Percentiles rank a stretch among this genome's conserved stretches.
phyloP scores from a whole-genome alignment of 176 grass and related monocot genomes.

The Phyllostachys edulis region DNA sequence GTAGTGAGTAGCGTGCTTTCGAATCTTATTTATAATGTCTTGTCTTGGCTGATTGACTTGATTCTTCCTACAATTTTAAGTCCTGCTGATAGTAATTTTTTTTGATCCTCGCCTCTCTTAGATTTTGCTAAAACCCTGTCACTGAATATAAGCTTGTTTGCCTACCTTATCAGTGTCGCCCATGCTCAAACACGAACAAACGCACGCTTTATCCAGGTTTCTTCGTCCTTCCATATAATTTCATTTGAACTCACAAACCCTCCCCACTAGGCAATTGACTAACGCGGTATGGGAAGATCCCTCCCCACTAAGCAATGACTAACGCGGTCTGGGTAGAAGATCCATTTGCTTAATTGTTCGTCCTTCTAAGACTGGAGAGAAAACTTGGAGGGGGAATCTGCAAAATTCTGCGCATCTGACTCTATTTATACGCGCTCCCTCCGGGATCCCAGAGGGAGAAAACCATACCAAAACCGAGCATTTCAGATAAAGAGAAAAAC shows the following conservation, averaged over 20 bases:
- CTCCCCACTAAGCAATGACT: background rate
- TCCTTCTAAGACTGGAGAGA: background rate
- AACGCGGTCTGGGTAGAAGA: background rate
- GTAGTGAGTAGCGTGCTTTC: too few species aligned
- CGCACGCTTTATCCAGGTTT: background rate
- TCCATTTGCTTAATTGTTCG: background rate
- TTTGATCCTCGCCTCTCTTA: too few species aligned
- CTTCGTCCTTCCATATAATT: background rate
- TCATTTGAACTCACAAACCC: background rate
- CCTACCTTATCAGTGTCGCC: too few species aligned
- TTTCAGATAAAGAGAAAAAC: background rate
- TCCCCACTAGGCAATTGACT: background rate
- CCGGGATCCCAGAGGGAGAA: background rate
- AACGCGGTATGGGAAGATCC: background rate
- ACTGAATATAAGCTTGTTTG: too few species aligned
- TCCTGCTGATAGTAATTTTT: too few species aligned
- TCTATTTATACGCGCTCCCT: slow-evolving; percentile 42
- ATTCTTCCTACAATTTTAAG: too few species aligned
- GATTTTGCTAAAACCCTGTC: too few species aligned
- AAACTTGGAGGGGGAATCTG: background rate
- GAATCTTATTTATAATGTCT: too few species aligned
- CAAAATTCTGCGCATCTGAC: slow-evolving; percentile 7
- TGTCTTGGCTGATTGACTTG: too few species aligned
- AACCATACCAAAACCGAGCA: background rate
- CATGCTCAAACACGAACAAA: too few species aligned